Base-by-base conservation (phyloP, 805 yeast genomes). In the Groenewaldozyma tartarivorans region DNA sequence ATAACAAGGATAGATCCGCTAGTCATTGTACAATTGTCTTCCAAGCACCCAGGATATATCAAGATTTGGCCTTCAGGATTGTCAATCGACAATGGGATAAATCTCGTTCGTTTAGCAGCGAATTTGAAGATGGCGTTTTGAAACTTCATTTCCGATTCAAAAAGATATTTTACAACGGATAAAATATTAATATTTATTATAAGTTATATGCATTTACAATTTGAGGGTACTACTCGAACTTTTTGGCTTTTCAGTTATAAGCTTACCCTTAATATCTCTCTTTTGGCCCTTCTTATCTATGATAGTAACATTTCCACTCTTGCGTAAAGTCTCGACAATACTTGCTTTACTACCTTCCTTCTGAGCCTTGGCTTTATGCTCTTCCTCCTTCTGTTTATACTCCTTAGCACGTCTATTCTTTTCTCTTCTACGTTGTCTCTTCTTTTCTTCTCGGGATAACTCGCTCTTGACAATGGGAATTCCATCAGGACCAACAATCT, bases 401-500 rank as follows among this genome's bases (percentile, higher is more conserved):
- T 63, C 69, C 58, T 77, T 78, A 17, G 84, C 67, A 62, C 75
- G 78, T 70, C 77, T 81, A 61, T 94, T 75, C 74, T 90, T 88
- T 55, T 74, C 77, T 20, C 94, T 81, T 58, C 95, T 72, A 68
- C 95, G 78, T 54, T 86, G 67, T 58, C 95, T 77, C 56, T 82
- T 87, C 56, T 83, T 82, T 46, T 88, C 96, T 36, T 82, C 94
- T 48, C 87, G 74, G 9, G 80, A 70, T 59, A 88, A 66, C 61
- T 88, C 97, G 42, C 75, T 81, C 60, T 82, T 81, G 9, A 94
- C 74, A 63, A 82, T 75, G 2, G 86, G 79, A 49, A 81, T 71
- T 54, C 95, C 95, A 32, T 85, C 79, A 52, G 77, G 77, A 5
- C 58, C 58, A 45, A 74, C 67, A 16, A 85, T 81, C 58, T 83